Base-by-base conservation (phyloP, 495 filamentous ascomycete species). In the Daldinia decipiens region DNA sequence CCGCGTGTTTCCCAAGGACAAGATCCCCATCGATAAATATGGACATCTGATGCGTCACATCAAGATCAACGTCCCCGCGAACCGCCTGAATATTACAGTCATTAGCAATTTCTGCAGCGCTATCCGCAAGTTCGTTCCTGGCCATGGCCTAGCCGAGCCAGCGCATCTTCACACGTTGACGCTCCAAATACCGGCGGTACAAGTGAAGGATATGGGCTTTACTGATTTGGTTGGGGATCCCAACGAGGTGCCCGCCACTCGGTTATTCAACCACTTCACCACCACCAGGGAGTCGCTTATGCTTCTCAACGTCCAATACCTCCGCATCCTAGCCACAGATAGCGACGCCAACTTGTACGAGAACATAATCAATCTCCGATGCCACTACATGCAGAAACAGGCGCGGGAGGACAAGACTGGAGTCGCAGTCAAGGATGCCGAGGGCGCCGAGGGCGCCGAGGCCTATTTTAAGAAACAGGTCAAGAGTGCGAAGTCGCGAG, bases 1-100 rank as follows among this genome's bases (percentile, higher is more conserved):
- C 1, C 24, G 29, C 9, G 26, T 59, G 5, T 62, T 47, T 27
- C 27, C 12, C 31, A 11, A 51, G 1, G 47, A 50, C 26, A 15
- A 5, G 19, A 76, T 84, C 54, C 72, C 82, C 26, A 63, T 83
- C 2, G 51, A 59, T 3, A 72, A 73, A 7, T 80, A 77, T 26
- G 80, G 78, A 4, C 75, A 80, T 32, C 68, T 84, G 13, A 63
- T 84, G 24, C 78, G 82, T 1, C 65, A 78, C 26, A 36, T 82
- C 53, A 68, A 64, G 47, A 67, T 84, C 57, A 77, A 80, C 31
- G 73, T 82, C 9, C 77, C 80, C 19, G 40, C 54, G 0, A 82
- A 77, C 64, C 74, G 80, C 11, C 60, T 72, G 6, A 19, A 43
- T 9, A 13, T 0, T 31, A 0, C 11, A 0, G 29, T 65, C n/a